Conservation (phyloP, 352 stramenopile species). For the Saprolegnia diclina region DNA sequence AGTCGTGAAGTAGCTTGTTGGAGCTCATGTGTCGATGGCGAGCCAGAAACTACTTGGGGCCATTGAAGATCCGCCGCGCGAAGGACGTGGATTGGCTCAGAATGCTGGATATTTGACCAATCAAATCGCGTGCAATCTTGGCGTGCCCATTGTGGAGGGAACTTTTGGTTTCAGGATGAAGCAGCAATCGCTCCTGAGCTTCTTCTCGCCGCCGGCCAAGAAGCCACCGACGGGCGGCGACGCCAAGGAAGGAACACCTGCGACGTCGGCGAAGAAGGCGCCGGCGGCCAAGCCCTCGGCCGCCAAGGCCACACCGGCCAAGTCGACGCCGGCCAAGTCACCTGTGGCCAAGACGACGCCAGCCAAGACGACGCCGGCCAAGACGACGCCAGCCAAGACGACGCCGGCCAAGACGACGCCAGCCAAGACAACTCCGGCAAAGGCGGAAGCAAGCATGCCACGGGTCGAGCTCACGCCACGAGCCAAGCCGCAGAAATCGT, state of each 20-base stretch:
- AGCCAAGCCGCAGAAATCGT: constrained; percentile 38
- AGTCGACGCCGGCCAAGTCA: background rate
- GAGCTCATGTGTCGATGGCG: background rate
- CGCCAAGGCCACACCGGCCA: background rate
- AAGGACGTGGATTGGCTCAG: background rate
- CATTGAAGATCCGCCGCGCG: background rate
- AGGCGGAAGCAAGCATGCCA: background rate
- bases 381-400: background rate
- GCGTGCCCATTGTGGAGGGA: constrained; percentile 14
- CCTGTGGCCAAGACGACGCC: background rate
- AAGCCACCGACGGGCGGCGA: constrained; percentile 20
- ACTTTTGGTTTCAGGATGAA: constrained; percentile 33
- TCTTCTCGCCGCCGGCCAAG: constrained; percentile 70
- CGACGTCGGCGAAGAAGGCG: background rate
- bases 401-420: background rate
- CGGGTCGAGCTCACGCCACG: constrained; percentile 11
- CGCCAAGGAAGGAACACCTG: constrained; percentile 22
- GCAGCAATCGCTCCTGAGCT: constrained; percentile 77
- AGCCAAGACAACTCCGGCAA: background rate
- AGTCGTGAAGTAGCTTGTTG: background rate
- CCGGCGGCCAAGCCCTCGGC: background rate
- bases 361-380: background rate
- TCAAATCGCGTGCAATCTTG: background rate
- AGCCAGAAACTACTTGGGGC: background rate
- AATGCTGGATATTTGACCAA: background rate